Conservation (phyloP, 192 early-diverging fungal genomes). For the Coemansia sp. region DNA sequence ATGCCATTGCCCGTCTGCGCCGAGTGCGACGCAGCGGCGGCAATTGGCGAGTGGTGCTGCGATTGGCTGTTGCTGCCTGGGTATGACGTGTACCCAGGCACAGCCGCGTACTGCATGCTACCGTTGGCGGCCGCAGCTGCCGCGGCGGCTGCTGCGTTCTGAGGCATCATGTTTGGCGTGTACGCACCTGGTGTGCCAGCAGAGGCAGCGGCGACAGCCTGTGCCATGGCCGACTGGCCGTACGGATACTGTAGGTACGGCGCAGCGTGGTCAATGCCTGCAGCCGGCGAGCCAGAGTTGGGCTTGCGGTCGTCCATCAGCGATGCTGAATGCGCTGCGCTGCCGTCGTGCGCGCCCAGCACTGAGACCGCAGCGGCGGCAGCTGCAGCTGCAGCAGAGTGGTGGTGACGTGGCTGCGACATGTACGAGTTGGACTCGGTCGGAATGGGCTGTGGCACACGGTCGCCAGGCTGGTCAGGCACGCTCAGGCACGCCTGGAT, state of each 20-base stretch:
- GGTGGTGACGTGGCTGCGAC: constrained; percentile 49
- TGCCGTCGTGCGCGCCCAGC: constrained; percentile 16
- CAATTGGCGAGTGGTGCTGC: constrained; percentile 53
- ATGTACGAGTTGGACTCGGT: constrained; percentile 55
- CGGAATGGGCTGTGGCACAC: constrained; percentile 38
- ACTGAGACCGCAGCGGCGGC: constrained; percentile 24
- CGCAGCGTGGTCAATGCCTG: constrained; percentile 15
- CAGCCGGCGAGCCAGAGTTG: constrained; percentile 16
- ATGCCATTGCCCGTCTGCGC: constrained; percentile 27
- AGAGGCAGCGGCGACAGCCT: constrained; percentile 37
- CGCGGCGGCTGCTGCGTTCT: constrained; percentile 18
- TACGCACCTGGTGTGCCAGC: constrained; percentile 27
- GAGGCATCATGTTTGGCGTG: constrained; percentile 21
- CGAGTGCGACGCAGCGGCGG: constrained; percentile 30
- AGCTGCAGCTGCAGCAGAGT: constrained; percentile 20
- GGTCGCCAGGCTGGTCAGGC: constrained; percentile 64
- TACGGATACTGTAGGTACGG: constrained; percentile 42
- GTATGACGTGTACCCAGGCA: constrained; percentile 46
- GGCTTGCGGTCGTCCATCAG: constrained; percentile 41
- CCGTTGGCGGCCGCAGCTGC: constrained; percentile 19
- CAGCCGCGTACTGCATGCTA: constrained; percentile 28
- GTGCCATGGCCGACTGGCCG: constrained; percentile 41
- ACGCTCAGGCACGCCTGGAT: constrained; percentile 92
- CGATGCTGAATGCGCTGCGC: constrained; percentile 6
- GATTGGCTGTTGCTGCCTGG: constrained; percentile 51